Base-by-base conservation (phyloP, 2,329 filamentous ascomycete species). In the Paecilomyces niveus region DNA sequence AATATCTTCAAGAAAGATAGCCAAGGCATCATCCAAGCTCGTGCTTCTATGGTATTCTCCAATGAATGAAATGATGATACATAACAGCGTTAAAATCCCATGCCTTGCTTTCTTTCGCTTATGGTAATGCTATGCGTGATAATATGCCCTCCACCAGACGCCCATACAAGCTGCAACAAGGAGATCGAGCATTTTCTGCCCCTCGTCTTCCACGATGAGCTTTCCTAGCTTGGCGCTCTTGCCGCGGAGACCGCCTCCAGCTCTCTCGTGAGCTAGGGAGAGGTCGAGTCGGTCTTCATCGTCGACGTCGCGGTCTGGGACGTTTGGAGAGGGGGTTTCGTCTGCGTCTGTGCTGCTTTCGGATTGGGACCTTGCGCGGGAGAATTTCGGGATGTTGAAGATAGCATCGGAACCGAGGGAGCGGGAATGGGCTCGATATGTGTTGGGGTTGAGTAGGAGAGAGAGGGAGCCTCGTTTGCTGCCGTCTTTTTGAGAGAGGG, bases 141-240 rank as follows among this genome's bases (percentile, higher is more conserved):
- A 75, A 83, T 92, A 97, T 3, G 89, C 86, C 66, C 87, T 86
- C 92, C 93, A 97, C 90, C 92, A 99, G 15, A 97, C 78, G 1
- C 89, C 91, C 76, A 99, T 84, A 70, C 96, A 97, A 10, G 92
- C 89, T 3, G 93, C 90, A 21, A 99, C 90, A 0, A 96, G 80
- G 59, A 99, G 74, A 78, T 99, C 94, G 67, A 97, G 75, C 93
- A 99, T 97, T 78, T 96, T 96, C 63, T 96, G 76, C 0, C 94
- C 94, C 67, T 96, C 92, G 58, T 93, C 86, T 65, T 92, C 85
- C 39, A 99, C 83, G 55, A 97, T 91, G 55, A 99, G 78, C 75
- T 97, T 99, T 0, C 93, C 94, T 66, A 99, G 78, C 77, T 99
- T 99, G 3, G 91, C 92, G 67, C 90, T 85, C 72, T 90, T 92